A percentile compares a stretch with the other conserved stretches of the same genome.
Evolutionary conservation across 371 early-diverging fungal species (phyloP).

Genomic region (Smittium culicis): DNA sequence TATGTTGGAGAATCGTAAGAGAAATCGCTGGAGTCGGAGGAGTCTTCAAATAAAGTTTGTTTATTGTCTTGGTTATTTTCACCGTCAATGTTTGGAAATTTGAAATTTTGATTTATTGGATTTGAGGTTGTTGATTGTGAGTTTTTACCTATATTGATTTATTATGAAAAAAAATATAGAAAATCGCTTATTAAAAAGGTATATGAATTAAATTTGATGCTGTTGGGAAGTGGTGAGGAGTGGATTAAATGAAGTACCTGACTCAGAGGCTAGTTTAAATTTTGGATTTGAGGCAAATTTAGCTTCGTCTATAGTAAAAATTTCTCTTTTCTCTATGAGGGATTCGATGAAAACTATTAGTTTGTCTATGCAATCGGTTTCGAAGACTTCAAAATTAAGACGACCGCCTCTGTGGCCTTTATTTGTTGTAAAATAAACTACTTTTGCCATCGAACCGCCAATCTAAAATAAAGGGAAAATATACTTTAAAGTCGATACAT

Average conservation of each 20-base stretch:
- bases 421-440: conserved; percentile 67
- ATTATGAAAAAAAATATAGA: too few relatives aligned
- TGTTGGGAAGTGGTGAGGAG: too few relatives aligned
- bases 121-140: background rate
- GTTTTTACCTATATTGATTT: background rate
- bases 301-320: background rate
- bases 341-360: conserved; percentile 70
- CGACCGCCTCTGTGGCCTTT: conserved; percentile 58
- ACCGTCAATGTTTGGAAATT: conserved; percentile 13
- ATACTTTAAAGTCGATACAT: background rate
- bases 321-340: conserved; percentile 41
- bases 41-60: background rate
- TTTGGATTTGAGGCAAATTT: background rate
- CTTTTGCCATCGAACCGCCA: conserved; percentile 89
- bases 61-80: conserved; percentile 13
- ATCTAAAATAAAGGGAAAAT: conserved; percentile 33
- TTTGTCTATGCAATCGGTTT: conserved; percentile 78
- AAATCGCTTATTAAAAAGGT: too few relatives aligned
- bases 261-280: too few relatives aligned
- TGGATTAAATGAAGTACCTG: too few relatives aligned
- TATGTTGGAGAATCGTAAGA: conserved; percentile 50
- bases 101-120: background rate
- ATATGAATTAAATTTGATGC: too few relatives aligned
- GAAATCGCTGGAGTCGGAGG: conserved; percentile 1
- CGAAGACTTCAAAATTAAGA: conserved; percentile 83